Base-by-base conservation (phyloP, 75 land plant genomes). In the Adiantum capillusveneris region DNA sequence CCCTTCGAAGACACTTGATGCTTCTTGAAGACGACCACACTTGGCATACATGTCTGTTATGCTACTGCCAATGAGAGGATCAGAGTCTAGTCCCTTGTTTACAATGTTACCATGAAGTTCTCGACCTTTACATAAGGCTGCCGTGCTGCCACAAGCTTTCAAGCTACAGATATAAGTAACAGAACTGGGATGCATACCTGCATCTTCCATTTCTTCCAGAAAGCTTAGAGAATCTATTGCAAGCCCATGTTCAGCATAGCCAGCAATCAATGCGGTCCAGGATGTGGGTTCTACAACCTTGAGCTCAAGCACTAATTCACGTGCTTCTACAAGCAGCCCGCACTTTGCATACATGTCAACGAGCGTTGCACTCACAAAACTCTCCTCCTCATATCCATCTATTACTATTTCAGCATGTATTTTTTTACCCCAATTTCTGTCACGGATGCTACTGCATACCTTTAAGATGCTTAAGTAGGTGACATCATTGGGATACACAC, bases 381-480 rank as follows among this genome's bases (percentile, higher is more conserved):
- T 17, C 5, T 55, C 57, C 2, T 2, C 57, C 24, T 55, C 57
- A 30, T 45, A 48, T 12, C 70, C 70, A 30, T 53, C 13, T 31
- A 25, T 59, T 18, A 56, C 41, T 22, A 62, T 62, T 25, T 60
- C 20, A 5, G 36, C 16, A 29, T 67, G 70, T 7, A 67, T 63
- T 22, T n/a, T 67, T 29, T 9, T 11, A 17, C 67, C 64, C 26
- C 51, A 25, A 29, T 52, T 53, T 46, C 50, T 19, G 44, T 22
- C 57, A 24, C 46, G 70, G 7, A 31, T 21, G 54, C 22, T 25
- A 17, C 63, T 59, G 56, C 79, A 75, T 6, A 59, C 70, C 17
- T 69, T 65, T 46, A 83, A 52, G 28, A 68, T 25, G 62, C 70
- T 63, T 24, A 67, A 57, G 65, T 75, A 65, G 37, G 79, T 75